A percentile compares a stretch with the other conserved stretches of the same genome.
phyloP scores from a whole-genome alignment of 1,284 basidiomycete genomes.

The Malassezia psittaci region DNA sequence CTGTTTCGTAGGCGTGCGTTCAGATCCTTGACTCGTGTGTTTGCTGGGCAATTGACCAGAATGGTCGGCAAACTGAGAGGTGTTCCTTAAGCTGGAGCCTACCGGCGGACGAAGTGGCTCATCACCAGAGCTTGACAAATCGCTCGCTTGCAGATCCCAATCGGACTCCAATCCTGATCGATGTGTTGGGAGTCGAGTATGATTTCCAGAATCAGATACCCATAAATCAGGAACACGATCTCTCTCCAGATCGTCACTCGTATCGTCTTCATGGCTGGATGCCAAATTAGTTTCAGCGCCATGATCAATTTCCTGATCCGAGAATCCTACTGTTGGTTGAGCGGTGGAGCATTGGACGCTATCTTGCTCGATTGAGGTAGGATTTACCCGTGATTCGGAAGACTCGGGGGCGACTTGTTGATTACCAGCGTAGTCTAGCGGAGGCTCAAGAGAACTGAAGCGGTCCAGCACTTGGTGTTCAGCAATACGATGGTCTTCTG shows the following conservation, averaged over 20 bases:
- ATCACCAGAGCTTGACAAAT: neutral
- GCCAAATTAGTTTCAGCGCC: neutral
- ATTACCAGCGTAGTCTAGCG: neutral
- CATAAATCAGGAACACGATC: constrained; percentile 2
- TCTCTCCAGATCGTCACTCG: neutral
- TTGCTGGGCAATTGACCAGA: too few relatives aligned
- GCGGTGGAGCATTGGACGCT: neutral
- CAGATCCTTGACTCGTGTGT: too few relatives aligned
- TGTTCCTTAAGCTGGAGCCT: neutral
- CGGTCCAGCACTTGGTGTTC: neutral
- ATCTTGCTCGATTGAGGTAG: too few relatives aligned
- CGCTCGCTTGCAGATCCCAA: constrained; percentile 1
- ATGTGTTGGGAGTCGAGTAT: neutral
- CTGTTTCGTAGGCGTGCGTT: neutral
- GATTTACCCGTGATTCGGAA: too few relatives aligned
- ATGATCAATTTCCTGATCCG: neutral
- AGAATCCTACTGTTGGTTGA: neutral
- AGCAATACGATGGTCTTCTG: neutral
- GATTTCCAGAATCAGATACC: neutral
- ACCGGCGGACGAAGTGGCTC: neutral
- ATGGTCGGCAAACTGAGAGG: too few relatives aligned
- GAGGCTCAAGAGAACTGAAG: neutral
- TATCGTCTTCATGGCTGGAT: neutral
- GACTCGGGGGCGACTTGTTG: too few relatives aligned
- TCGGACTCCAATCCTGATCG: neutral